A percentile compares a stretch with the other conserved stretches of the same genome.
Evolutionary conservation across 306 rosid genomes (phyloP).

Genomic region (Acacia acuminata): DNA sequence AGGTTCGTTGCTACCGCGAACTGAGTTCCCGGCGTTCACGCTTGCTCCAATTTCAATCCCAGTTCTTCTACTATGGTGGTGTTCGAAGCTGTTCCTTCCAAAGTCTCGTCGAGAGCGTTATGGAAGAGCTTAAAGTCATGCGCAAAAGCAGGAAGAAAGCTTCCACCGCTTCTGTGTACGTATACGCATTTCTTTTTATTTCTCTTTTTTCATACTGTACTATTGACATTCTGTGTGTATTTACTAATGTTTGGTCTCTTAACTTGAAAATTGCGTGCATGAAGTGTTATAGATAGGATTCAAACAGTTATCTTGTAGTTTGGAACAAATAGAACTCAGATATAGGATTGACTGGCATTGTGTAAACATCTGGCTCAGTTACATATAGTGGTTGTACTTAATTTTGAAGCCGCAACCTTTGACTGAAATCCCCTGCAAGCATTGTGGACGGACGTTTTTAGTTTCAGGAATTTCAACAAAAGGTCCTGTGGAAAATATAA

Average conservation of each 20-base stretch:
- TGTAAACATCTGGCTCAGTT: background rate
- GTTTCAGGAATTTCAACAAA: background rate
- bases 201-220: background rate
- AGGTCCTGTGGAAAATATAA: background rate
- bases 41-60: conserved; percentile 25
- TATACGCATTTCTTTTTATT: background rate
- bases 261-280: background rate
- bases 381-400: background rate
- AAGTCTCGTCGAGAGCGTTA: conserved; percentile 59
- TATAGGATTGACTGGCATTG: background rate
- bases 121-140: conserved; percentile 61
- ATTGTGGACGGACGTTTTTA: background rate
- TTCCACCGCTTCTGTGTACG: conserved; percentile 58
- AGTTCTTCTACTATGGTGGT: conserved; percentile 34
- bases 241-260: background rate
- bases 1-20: conserved; percentile 34
- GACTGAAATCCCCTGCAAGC: background rate
- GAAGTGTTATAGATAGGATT: background rate
- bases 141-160: conserved; percentile 52
- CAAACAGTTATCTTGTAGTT: background rate
- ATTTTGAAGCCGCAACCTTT: background rate
- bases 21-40: conserved; percentile 21
- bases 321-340: background rate
- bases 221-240: background rate
- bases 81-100: conserved; percentile 50